A percentile compares a stretch with the other conserved stretches of the same genome.
These are phyloP conservation scores for Corrigiola litoralis DNA, from an alignment of 179 eudicot genomes.

Conservation along the genomic window DNA sequence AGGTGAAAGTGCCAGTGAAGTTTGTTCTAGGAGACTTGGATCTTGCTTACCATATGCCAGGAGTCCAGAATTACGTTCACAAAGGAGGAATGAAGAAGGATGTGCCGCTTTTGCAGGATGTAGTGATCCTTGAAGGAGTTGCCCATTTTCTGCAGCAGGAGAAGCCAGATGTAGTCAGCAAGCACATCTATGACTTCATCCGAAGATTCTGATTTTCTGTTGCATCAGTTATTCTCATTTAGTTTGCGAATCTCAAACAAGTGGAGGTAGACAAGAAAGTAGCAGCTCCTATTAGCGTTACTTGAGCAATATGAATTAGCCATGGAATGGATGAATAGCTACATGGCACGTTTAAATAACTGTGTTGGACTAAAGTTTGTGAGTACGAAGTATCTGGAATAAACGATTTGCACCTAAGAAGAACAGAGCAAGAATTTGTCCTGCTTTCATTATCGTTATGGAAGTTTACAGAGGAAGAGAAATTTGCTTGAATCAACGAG, in stretches of 20 bases:
- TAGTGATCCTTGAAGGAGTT: slow-evolving; percentile 65
- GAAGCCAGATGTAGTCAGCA: slow-evolving; percentile 56
- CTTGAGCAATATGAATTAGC: too few species aligned
- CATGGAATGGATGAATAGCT: too few species aligned
- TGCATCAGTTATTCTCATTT: neutral
- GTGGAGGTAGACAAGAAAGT: too few species aligned
- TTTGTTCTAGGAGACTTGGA: slow-evolving; percentile 74
- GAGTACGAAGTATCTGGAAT: too few species aligned
- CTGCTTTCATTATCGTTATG: too few species aligned
- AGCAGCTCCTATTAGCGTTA: too few species aligned
- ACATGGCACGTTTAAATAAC: too few species aligned
- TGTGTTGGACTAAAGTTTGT: too few species aligned
- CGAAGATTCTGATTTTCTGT: slow-evolving; percentile 27
- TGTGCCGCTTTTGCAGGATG: slow-evolving; percentile 69
- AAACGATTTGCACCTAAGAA: too few species aligned
- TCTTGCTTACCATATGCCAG: slow-evolving; percentile 45
- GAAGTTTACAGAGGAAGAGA: too few species aligned
- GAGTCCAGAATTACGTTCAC: slow-evolving; percentile 53
- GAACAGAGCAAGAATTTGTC: too few species aligned
- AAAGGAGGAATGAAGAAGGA: slow-evolving; percentile 54
- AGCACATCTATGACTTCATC: slow-evolving; percentile 65
- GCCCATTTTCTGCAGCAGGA: slow-evolving; percentile 81
- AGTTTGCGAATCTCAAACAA: neutral
- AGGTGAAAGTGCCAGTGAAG: slow-evolving; percentile 67
- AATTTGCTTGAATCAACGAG: too few species aligned